phyloP scores from a whole-genome alignment of 140 eudicot species.

The Anethum foeniculum region DNA sequence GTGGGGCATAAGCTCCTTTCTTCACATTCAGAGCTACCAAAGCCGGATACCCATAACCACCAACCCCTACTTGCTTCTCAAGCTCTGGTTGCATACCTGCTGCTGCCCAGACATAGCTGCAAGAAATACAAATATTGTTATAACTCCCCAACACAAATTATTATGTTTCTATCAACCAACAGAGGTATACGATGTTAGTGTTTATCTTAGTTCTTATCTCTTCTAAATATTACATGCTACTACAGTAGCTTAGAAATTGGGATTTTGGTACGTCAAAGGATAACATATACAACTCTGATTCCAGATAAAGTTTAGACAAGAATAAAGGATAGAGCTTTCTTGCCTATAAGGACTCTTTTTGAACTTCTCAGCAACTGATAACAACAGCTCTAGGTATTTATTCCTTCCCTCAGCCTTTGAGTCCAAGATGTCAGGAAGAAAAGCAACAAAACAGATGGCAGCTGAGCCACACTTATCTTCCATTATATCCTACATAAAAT shows the following conservation, averaged over 20 bases:
- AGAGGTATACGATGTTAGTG: neutral
- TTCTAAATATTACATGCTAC: neutral
- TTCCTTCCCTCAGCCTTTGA: conserved; percentile 96
- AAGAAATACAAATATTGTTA: neutral
- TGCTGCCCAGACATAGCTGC: conserved; percentile 93
- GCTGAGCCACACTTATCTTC: conserved; percentile 97
- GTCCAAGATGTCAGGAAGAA: conserved; percentile 93
- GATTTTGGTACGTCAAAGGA: neutral
- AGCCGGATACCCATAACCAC: conserved; percentile 93
- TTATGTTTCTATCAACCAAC: neutral
- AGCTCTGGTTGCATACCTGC: conserved; percentile 94
- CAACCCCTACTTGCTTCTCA: conserved; percentile 84
- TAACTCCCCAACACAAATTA: too few species aligned
- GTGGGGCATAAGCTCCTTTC: conserved; percentile 83
- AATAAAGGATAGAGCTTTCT: conserved; percentile 11
- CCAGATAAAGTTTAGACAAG: neutral
- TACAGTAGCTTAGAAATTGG: neutral
- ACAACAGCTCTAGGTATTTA: conserved; percentile 62
- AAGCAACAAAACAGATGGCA: conserved; percentile 87
- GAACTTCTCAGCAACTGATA: conserved; percentile 86
- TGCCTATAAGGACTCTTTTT: conserved; percentile 85
- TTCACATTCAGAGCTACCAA: conserved; percentile 79
- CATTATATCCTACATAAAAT: conserved; percentile 56
- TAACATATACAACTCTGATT: neutral
- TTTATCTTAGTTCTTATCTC: neutral